Conservation (phyloP, 2,329 filamentous ascomycete species). For the Aspergillus pseudonomiae region DNA sequence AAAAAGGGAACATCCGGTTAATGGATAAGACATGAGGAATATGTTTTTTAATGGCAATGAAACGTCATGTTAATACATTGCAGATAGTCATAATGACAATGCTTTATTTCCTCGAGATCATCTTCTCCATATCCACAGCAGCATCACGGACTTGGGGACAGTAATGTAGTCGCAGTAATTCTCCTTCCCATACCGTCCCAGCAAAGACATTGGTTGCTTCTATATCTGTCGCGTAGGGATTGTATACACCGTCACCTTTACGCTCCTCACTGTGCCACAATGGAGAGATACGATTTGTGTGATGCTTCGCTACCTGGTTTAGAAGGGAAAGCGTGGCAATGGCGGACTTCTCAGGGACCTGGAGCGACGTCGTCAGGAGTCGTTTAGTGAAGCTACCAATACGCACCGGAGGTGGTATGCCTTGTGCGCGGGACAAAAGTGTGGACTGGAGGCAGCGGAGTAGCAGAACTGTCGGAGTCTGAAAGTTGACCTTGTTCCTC, state of each 20-base stretch:
- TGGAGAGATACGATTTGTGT: conserved; percentile 79
- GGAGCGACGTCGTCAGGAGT: conserved; percentile 77
- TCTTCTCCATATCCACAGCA: conserved; percentile 69
- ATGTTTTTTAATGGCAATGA: not conserved
- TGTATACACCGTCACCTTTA: conserved; percentile 85
- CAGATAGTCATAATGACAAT: conserved; percentile 16
- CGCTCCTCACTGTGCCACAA: conserved; percentile 95
- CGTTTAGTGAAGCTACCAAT: conserved; percentile 95
- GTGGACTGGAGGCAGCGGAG: conserved; percentile 82
- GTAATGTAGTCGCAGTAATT: conserved; percentile 82
- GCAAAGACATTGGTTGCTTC: conserved; percentile 91
- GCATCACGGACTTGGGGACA: conserved; percentile 83
- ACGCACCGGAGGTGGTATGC: conserved; percentile 74
- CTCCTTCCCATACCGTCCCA: conserved; percentile 89
- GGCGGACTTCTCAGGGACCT: conserved; percentile 86
- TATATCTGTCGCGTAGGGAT: conserved; percentile 70
- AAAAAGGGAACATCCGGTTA: not conserved
- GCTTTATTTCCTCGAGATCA: conserved; percentile 43
- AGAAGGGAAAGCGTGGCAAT: conserved; percentile 79
- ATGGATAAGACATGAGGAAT: not conserved
- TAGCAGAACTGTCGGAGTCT: conserved; percentile 91
- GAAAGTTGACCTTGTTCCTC: conserved; percentile 82
- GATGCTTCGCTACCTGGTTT: conserved; percentile 75
- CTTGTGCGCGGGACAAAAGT: conserved; percentile 76
- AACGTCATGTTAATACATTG: conserved; percentile 8